phyloP scores from a whole-genome alignment of 441 rosid species.

The Geranium incanum region DNA sequence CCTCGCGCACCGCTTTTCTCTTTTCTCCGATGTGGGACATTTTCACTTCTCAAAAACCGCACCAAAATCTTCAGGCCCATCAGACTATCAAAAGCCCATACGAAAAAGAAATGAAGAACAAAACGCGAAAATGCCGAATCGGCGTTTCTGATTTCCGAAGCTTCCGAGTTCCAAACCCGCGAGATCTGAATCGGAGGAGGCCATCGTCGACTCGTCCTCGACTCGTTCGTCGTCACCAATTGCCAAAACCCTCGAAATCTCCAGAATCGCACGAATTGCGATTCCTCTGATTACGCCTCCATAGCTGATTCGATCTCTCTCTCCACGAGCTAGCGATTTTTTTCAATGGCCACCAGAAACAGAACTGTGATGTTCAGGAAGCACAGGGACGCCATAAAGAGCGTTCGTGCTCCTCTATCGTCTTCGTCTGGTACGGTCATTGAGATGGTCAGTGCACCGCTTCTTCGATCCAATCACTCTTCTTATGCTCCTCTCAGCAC shows the following conservation, averaged over 20 bases:
- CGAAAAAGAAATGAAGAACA: too few relatives aligned
- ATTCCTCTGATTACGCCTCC: neutral
- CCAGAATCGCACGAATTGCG: neutral
- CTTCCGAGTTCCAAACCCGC: too few relatives aligned
- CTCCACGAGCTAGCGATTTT: neutral
- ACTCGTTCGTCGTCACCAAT: neutral
- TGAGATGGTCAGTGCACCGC: slow-evolving; percentile 23
- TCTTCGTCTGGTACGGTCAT: slow-evolving; percentile 14
- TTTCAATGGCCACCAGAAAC: slow-evolving; percentile 16
- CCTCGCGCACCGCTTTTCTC: too few relatives aligned
- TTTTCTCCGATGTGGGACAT: too few relatives aligned
- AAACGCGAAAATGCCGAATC: too few relatives aligned
- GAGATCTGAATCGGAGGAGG: neutral
- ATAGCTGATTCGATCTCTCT: neutral
- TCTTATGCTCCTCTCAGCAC: slow-evolving; percentile 24
- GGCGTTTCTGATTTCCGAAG: too few relatives aligned
- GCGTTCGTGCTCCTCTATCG: slow-evolving; percentile 15
- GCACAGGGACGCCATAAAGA: slow-evolving; percentile 20
- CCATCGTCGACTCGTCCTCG: neutral
- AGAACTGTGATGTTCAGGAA: slow-evolving; percentile 16
- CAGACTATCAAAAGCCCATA: too few relatives aligned
- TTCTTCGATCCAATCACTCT: slow-evolving; percentile 12
- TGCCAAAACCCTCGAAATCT: neutral
- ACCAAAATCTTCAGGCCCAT: too few relatives aligned
- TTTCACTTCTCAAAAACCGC: too few relatives aligned